Conservation (phyloP, 1,284 basidiomycete genomes). For the Cryptococcus sp. region DNA sequence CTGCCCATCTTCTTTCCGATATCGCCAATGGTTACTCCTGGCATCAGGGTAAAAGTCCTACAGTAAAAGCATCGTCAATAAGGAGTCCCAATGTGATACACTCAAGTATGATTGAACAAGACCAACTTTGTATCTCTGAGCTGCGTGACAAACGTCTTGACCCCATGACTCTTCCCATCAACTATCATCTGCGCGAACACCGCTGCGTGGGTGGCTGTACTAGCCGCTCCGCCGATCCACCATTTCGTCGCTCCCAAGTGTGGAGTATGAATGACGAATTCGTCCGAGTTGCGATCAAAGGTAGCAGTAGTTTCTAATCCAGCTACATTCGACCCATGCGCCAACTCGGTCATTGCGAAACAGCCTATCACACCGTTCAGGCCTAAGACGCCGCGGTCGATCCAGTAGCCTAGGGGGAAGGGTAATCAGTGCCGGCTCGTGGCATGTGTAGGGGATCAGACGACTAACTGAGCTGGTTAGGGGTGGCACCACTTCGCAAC, state of each 20-base stretch:
- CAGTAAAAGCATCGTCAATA: slow-evolving; percentile 3
- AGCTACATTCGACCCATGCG: slow-evolving; percentile 60
- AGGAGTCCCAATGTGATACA: neutral
- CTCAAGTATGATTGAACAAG: neutral
- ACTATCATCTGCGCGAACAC: slow-evolving; percentile 61
- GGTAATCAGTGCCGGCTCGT: neutral
- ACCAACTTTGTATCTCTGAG: slow-evolving; percentile 58
- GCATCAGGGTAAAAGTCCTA: slow-evolving; percentile 54
- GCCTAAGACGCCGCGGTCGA: slow-evolving; percentile 59
- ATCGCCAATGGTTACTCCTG: slow-evolving; percentile 61
- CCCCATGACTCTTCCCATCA: slow-evolving; percentile 59
- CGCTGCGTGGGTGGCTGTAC: slow-evolving; percentile 60
- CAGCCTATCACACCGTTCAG: slow-evolving; percentile 61
- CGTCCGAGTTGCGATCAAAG: slow-evolving; percentile 58
- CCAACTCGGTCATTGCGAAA: slow-evolving; percentile 59
- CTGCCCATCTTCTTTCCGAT: slow-evolving; percentile 64
- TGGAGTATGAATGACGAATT: slow-evolving; percentile 61
- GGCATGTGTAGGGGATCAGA: neutral
- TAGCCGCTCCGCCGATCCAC: slow-evolving; percentile 63
- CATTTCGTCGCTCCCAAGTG: slow-evolving; percentile 59
- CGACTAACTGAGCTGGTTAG: slow-evolving; percentile 49
- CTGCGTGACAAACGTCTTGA: slow-evolving; percentile 62
- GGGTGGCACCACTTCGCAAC: slow-evolving; percentile 51
- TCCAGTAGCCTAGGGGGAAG: slow-evolving; percentile 56
- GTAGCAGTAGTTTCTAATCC: slow-evolving; percentile 62